phyloP scores from a whole-genome alignment of 495 filamentous ascomycete genomes.

The Baudoinia panamericana region DNA sequence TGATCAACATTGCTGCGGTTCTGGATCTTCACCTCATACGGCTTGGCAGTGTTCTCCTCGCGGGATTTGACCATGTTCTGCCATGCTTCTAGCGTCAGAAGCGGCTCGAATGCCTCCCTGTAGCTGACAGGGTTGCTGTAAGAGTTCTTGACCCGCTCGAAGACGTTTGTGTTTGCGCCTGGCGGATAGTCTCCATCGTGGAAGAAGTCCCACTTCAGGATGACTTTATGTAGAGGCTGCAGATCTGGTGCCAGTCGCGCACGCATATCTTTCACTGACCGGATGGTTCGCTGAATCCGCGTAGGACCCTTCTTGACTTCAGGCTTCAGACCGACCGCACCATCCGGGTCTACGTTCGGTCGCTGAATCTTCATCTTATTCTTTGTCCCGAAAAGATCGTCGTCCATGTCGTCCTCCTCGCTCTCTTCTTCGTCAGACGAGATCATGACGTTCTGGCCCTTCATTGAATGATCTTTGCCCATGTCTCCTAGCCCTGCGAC shows the following conservation, averaged over 20 bases:
- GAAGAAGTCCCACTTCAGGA: conserved; percentile 90
- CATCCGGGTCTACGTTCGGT: conserved; percentile 37
- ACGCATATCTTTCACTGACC: conserved; percentile 83
- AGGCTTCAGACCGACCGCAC: conserved; percentile 9
- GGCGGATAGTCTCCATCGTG: conserved; percentile 75
- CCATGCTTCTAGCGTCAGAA: conserved; percentile 91
- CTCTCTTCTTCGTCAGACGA: conserved; percentile 58
- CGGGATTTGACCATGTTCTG: conserved; percentile 79
- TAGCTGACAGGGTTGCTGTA: conserved; percentile 68
- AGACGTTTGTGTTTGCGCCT: conserved; percentile 49
- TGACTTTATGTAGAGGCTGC: conserved; percentile 65
- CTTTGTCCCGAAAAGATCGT: conserved; percentile 20
- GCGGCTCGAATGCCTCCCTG: conserved; percentile 76
- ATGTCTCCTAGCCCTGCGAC: conserved; percentile 59
- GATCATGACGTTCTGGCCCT: conserved; percentile 78
- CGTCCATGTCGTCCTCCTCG: conserved; percentile 48
- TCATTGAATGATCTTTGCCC: conserved; percentile 62
- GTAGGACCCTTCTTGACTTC: conserved; percentile 45
- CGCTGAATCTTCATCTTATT: conserved; percentile 14
- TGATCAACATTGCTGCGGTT: conserved; percentile 81
- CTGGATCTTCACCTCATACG: conserved; percentile 71
- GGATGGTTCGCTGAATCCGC: conserved; percentile 60
- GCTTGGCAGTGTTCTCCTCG: conserved; percentile 66
- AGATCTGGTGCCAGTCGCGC: conserved; percentile 84
- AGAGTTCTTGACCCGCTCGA: conserved; percentile 56